A percentile compares a stretch with the other conserved stretches of the same genome.
Conservation (phyloP, 1,139 yeast species). For the Blastobotrys aristatus region DNA sequence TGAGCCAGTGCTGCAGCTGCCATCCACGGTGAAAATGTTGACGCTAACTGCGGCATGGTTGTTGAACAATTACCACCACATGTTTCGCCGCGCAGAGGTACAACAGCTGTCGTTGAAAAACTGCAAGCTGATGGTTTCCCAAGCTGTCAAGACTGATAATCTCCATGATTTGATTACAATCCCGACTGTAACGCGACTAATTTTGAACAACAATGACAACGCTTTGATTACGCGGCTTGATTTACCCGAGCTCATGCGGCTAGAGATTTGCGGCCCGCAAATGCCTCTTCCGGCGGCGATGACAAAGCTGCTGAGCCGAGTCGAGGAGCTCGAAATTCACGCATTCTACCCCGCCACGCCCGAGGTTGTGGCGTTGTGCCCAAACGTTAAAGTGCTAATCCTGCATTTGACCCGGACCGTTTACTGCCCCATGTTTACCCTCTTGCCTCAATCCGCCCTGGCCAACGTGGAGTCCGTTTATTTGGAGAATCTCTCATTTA, state of each 20-base stretch:
- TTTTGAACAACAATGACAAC: not conserved
- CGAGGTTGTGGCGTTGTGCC: not conserved
- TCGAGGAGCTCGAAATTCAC: not conserved
- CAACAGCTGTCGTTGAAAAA: not conserved
- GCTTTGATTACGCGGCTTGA: not conserved
- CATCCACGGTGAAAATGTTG: not conserved
- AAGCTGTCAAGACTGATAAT: not conserved
- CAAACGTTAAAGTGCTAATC: not conserved
- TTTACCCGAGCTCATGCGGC: not conserved
- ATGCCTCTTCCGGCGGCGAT: not conserved
- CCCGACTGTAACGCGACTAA: not conserved
- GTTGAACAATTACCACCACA: not conserved
- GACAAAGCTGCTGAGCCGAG: not conserved
- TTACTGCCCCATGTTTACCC: not conserved
- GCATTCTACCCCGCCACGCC: not conserved
- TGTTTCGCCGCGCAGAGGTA: not conserved
- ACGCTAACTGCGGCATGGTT: not conserved
- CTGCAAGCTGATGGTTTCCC: not conserved
- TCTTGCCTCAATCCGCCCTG: not conserved
- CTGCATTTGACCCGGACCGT: not conserved
- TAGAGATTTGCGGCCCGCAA: not conserved
- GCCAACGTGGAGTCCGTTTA: not conserved
- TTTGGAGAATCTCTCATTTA: not conserved
- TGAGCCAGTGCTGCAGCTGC: not conserved
- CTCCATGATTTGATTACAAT: not conserved